Percentiles rank a stretch among this genome's conserved stretches.
These are phyloP conservation scores for Capsicum baccatum DNA, from an alignment of 257 asterid genomes.

Conservation along the genomic window DNA sequence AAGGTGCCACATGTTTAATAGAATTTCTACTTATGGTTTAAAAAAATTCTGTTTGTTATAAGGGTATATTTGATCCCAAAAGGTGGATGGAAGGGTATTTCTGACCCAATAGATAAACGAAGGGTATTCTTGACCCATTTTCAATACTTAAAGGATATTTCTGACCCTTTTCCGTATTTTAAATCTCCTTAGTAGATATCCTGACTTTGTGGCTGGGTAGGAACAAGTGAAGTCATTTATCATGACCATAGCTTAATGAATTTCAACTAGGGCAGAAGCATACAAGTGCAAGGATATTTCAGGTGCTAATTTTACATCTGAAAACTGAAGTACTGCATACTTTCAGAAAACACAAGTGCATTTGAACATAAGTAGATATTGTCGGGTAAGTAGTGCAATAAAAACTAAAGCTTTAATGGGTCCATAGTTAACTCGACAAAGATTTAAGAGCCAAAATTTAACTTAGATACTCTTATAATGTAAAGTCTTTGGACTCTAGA, in stretches of 20 bases:
- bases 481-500: not conserved
- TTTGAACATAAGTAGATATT: not conserved
- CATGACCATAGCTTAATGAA: not conserved
- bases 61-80: no score
- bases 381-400: not conserved
- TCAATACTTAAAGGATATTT: no score
- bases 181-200: not conserved
- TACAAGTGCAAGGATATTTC: slow-evolving; percentile 10
- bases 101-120: no score
- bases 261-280: not conserved
- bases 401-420: not conserved
- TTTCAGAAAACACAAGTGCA: slow-evolving; percentile 5
- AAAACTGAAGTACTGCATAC: not conserved
- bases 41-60: no score
- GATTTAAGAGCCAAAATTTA: not conserved
- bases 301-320: not conserved
- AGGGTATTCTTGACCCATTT: no score
- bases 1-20: no score
- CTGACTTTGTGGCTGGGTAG: not conserved
- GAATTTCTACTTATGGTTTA: no score
- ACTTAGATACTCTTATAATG: not conserved
- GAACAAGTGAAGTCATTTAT: slow-evolving; percentile 5
- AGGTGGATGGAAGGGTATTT: no score
- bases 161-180: not conserved
- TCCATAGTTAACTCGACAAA: slow-evolving; percentile 10